Percentiles rank a stretch among this genome's conserved stretches.
These are phyloP conservation scores for Leersia perrieri DNA, from an alignment of 176 grass and related monocot species.

Conservation along the genomic window DNA sequence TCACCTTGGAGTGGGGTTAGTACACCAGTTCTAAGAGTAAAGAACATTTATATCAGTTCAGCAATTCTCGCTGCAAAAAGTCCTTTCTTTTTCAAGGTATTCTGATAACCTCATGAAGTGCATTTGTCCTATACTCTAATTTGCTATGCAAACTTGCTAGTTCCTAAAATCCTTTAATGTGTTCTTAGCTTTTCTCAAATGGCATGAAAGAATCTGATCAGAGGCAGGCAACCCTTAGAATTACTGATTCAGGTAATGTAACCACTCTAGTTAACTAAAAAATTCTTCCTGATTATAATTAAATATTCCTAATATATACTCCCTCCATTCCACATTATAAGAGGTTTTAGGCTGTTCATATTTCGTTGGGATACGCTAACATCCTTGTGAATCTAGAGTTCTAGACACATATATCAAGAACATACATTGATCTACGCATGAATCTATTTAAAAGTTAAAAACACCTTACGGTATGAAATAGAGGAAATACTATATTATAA, in stretches of 20 bases:
- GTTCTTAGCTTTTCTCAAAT: slow-evolving; percentile 90
- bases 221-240: slow-evolving; percentile 78
- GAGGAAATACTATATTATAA: background rate
- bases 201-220: slow-evolving; percentile 99
- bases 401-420: too few species aligned
- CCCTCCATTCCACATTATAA: too few species aligned
- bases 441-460: too few species aligned
- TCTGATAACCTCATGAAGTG: background rate
- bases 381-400: too few species aligned
- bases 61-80: slow-evolving; percentile 96
- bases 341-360: too few species aligned
- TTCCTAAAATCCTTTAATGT: slow-evolving; percentile 29
- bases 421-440: too few species aligned
- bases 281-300: background rate
- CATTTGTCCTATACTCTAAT: slow-evolving; percentile 9
- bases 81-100: slow-evolving; percentile 97
- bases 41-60: slow-evolving; percentile 79
- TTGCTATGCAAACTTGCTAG: background rate
- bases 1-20: slow-evolving; percentile 45
- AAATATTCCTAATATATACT: background rate
- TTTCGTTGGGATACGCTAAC: too few species aligned
- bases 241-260: slow-evolving; percentile 79
- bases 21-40: slow-evolving; percentile 55
- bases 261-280: slow-evolving; percentile 15
- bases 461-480: too few species aligned